Evolutionary conservation across 176 grass and related monocot genomes (phyloP).

Genomic region (Puccinellia tenuiflora): DNA sequence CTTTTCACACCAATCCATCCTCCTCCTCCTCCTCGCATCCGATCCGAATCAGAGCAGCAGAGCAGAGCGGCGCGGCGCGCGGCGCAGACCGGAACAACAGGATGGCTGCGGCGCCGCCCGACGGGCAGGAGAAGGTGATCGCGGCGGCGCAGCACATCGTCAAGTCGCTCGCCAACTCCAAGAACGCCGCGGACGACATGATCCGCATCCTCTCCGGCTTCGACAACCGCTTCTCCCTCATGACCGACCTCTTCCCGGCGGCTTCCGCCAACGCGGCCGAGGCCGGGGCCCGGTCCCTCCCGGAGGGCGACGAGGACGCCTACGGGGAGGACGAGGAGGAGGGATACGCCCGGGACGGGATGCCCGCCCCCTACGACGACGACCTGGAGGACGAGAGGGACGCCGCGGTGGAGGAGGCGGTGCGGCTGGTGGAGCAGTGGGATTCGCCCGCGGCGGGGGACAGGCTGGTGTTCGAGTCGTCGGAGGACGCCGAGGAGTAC

Average conservation of each 20-base stretch:
- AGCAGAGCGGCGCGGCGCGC: no score
- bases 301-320: conserved; percentile 15
- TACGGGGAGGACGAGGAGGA: background rate
- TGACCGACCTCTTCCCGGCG: conserved; percentile 62
- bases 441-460: conserved; percentile 17
- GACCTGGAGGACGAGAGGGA: conserved; percentile 25
- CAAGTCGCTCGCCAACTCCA: conserved; percentile 73
- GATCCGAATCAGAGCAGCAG: background rate
- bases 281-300: background rate
- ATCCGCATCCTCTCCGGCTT: conserved; percentile 88
- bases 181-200: conserved; percentile 96
- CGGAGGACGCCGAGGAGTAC: conserved; percentile 44
- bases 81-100: background rate
- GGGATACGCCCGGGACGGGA: background rate
- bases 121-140: conserved; percentile 85
- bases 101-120: conserved; percentile 52
- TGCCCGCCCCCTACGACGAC: background rate
- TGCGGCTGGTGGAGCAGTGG: conserved; percentile 28
- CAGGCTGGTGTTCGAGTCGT: conserved; percentile 51
- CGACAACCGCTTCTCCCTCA: conserved; percentile 65
- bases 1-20: background rate
- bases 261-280: background rate
- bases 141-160: conserved; percentile 81
- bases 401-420: conserved; percentile 6
- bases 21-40: background rate